Base-by-base conservation (phyloP, 2,329 filamentous ascomycete species). In the Chrysosporium keratinophilum region DNA sequence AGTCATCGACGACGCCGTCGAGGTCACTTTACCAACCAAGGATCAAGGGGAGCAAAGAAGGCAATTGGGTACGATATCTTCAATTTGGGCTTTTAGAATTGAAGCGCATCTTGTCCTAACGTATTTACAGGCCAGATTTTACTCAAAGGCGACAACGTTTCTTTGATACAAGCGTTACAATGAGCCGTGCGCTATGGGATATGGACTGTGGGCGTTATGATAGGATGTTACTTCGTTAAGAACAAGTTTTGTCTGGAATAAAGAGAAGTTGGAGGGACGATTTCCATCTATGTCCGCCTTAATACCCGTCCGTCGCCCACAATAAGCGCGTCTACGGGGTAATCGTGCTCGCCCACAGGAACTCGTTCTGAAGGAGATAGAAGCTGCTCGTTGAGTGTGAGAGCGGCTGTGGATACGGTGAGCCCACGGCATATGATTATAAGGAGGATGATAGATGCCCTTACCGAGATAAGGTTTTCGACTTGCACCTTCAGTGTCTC, bases 1-100 rank as follows among this genome's bases (percentile, higher is more conserved):
- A 48, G 93, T 97, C 39, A 80, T 95, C 61, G 93, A 98, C 66
- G 89, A 98, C 63, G 93, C 93, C 31, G 82, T 96, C 54, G 91
- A 97, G 73, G 89, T 98, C 43, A 87, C 84, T 69, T 80, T 88
- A 66, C 77, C 87, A 53, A 89, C 86, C 58, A 95, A 94, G 76
- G 83, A 81, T 14, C 84, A 87, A 41, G 82, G 84, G 61, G 90
- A 94, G 73, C 83, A 81, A 61, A 80, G 90, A 68, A 83, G 87
- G 70, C 77, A 82, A 42, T 70, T 96, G 50, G 91, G 90, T 95
- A 78, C 58, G 78, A 58, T 23, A 34, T 20, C 15, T 37, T 5
- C 19, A 3, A 50, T 52, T 35, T 19, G 37, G 5, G 14, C 39
- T 47, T 50, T 60, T 60, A 52, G 63, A 37, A 12, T 12, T 40